Evolutionary conservation across 345 rosid species (phyloP).

Genomic region (Ceriops tagal): DNA sequence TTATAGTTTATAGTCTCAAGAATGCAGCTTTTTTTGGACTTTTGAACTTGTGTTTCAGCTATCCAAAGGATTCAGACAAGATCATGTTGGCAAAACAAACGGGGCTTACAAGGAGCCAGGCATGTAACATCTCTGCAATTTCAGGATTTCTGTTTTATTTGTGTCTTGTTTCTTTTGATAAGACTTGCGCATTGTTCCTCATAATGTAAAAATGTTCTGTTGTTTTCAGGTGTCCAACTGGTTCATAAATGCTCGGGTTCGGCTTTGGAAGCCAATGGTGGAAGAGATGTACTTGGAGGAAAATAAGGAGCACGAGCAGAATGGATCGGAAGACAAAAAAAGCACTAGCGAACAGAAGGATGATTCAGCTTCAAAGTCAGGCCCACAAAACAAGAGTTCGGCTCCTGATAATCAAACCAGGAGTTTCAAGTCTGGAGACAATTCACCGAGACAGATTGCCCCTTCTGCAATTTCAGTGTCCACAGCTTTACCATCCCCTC

Average conservation of each 20-base stretch:
- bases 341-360: slow-evolving; percentile 59
- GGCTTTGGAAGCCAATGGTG: slow-evolving; percentile 99
- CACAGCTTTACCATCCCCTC: slow-evolving; percentile 40
- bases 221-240: slow-evolving; percentile 80
- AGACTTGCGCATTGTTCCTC: no score
- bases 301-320: slow-evolving; percentile 69
- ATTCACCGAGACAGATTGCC: slow-evolving; percentile 33
- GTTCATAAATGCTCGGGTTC: slow-evolving; percentile 98
- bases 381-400: slow-evolving; percentile 45
- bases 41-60: slow-evolving; percentile 39
- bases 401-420: slow-evolving; percentile 27
- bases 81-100: slow-evolving; percentile 91
- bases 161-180: neutral
- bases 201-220: neutral
- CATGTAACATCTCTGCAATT: slow-evolving; percentile 10
- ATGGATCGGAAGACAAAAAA: slow-evolving; percentile 56
- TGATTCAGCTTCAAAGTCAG: slow-evolving; percentile 57
- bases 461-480: slow-evolving; percentile 45
- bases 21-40: neutral
- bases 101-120: slow-evolving; percentile 95
- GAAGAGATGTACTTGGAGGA: slow-evolving; percentile 97
- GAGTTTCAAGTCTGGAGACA: slow-evolving; percentile 33
- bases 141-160: neutral
- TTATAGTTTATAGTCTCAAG: neutral
- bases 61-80: slow-evolving; percentile 96